phyloP scores from a whole-genome alignment of 2,329 filamentous ascomycete species.

The Aphanoascus verrucosus region DNA sequence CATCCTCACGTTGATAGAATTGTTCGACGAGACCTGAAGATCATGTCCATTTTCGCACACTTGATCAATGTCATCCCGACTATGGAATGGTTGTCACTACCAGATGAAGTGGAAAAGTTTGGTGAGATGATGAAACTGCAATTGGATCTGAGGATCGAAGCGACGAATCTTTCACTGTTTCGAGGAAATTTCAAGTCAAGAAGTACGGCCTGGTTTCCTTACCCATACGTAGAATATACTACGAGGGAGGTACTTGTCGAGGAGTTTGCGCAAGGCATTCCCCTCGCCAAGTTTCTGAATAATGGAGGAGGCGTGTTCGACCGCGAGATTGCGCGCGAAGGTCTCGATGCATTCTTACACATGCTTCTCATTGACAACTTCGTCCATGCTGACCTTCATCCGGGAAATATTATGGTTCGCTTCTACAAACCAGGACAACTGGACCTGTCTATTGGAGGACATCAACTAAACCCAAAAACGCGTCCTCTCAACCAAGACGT shows the following conservation, averaged over 20 bases:
- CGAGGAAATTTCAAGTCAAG: constrained; percentile 81
- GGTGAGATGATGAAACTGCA: constrained; percentile 99
- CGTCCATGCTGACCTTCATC: constrained; percentile 89
- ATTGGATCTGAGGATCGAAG: constrained; percentile 86
- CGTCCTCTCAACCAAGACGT: constrained; percentile 54
- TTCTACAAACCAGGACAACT: constrained; percentile 79
- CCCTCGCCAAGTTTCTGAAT: constrained; percentile 77
- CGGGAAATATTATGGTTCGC: constrained; percentile 98
- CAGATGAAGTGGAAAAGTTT: constrained; percentile 87
- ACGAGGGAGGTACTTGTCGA: constrained; percentile 88
- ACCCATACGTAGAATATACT: constrained; percentile 83
- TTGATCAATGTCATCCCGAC: constrained; percentile 79
- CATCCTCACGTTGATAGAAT: constrained; percentile 84
- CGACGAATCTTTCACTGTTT: constrained; percentile 77
- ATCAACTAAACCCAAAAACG: constrained; percentile 28
- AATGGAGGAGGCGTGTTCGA: constrained; percentile 89
- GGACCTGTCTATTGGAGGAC: constrained; percentile 46
- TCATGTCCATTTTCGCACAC: constrained; percentile 86
- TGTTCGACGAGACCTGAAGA: constrained; percentile 79
- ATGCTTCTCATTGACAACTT: constrained; percentile 98
- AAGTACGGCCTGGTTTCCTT: constrained; percentile 93
- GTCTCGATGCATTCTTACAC: constrained; percentile 85
- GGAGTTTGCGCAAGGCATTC: constrained; percentile 91
- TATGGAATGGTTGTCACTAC: constrained; percentile 93
- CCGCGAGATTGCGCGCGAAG: constrained; percentile 87